phyloP scores from a whole-genome alignment of 2,329 filamentous ascomycete species.

The Fusarium falciforme region DNA sequence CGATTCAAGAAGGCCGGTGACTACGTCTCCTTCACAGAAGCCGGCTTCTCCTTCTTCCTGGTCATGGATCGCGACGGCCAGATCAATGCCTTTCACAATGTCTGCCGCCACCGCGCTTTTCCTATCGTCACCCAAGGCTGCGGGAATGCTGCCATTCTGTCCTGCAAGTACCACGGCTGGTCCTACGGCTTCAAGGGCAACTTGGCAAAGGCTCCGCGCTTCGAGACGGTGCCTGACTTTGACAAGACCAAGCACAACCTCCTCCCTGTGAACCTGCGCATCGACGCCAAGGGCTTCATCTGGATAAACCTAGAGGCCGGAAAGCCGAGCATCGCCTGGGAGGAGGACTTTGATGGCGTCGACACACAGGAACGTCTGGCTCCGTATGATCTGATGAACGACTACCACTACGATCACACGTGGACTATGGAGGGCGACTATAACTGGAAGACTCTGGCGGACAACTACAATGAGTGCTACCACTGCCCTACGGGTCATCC shows the following conservation, averaged over 20 bases:
- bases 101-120: conserved; percentile 6
- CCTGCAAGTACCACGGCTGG: conserved; percentile 45
- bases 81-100: conserved; percentile 6
- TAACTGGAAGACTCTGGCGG: conserved; percentile 69
- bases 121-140: not conserved
- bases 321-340: not conserved
- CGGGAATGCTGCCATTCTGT: not conserved
- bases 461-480: conserved; percentile 74
- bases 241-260: conserved; percentile 57
- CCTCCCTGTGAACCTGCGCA: conserved; percentile 58
- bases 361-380: not conserved
- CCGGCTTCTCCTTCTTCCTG: not conserved
- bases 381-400: conserved; percentile 42
- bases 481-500: conserved; percentile 70
- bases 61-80: not conserved
- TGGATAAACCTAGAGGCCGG: conserved; percentile 55
- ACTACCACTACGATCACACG: conserved; percentile 67
- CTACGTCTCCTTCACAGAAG: not conserved
- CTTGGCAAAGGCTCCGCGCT: conserved; percentile 58
- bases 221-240: conserved; percentile 53
- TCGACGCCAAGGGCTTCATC: conserved; percentile 59
- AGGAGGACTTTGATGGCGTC: not conserved
- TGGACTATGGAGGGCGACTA: conserved; percentile 66
- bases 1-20: not conserved
- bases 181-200: conserved; percentile 57